Conservation (phyloP, 768 basidiomycete genomes). For the Nidularia pulvinata region DNA sequence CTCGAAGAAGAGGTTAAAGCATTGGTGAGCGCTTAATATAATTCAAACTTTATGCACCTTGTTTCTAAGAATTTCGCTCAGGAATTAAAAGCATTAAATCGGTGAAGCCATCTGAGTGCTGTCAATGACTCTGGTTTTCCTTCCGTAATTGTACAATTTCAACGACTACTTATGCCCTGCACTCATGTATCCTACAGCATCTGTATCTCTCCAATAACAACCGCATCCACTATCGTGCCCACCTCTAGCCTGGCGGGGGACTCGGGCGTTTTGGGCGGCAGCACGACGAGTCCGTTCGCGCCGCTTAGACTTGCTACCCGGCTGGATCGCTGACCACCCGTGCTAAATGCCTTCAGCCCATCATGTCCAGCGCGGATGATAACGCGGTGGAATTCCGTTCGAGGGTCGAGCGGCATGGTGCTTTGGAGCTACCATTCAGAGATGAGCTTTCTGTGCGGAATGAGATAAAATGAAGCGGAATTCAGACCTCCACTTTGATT, state of each 20-base stretch:
- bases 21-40: conserved; percentile 34
- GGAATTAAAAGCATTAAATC: conserved; percentile 1
- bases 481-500: conserved; percentile 61
- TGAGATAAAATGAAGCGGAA: background rate
- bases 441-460: background rate
- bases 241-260: conserved; percentile 36
- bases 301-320: conserved; percentile 78
- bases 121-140: background rate
- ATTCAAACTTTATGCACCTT: background rate
- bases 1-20: conserved; percentile 64
- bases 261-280: conserved; percentile 46
- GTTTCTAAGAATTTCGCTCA: background rate
- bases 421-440: conserved; percentile 45
- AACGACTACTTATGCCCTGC: background rate
- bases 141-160: background rate
- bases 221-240: conserved; percentile 58
- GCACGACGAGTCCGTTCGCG: conserved; percentile 76
- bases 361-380: conserved; percentile 43
- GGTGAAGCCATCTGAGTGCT: background rate
- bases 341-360: conserved; percentile 69
- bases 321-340: conserved; percentile 87
- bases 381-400: conserved; percentile 86
- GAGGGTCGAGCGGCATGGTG: conserved; percentile 66
- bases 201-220: conserved; percentile 70
- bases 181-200: conserved; percentile 6